Evolutionary conservation across 2,329 filamentous ascomycete genomes (phyloP).

Genomic region (Corynespora cassiicola): DNA sequence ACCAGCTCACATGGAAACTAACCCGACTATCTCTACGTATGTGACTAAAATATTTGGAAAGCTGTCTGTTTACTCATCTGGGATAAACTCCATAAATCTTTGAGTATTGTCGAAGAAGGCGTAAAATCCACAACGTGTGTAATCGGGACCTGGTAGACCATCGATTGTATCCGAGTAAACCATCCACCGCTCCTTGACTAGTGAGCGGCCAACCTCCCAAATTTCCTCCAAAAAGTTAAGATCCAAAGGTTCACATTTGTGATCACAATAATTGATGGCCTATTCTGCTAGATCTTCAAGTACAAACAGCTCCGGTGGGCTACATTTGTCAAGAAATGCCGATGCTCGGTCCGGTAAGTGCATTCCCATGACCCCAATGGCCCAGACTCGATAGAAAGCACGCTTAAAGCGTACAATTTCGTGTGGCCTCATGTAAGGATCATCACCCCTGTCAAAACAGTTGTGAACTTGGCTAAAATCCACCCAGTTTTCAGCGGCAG

Average conservation of each 20-base stretch:
- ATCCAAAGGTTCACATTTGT: conserved; percentile 7
- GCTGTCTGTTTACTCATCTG: no score
- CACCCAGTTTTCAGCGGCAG: conserved; percentile 12
- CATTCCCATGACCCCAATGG: conserved; percentile 9
- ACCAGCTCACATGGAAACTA: no score
- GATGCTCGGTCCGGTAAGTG: conserved; percentile 10
- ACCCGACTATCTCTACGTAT: no score
- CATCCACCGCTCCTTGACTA: conserved; percentile 8
- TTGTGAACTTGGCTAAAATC: conserved; percentile 10
- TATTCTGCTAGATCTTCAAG: conserved; percentile 5
- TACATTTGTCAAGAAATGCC: conserved; percentile 9
- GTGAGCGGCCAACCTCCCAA: conserved; percentile 10
- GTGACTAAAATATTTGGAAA: no score
- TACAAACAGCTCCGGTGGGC: conserved; percentile 11
- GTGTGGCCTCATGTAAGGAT: conserved; percentile 9
- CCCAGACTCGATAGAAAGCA: conserved; percentile 15
- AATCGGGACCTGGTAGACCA: no score
- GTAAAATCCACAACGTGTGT: no score
- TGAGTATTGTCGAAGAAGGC: no score
- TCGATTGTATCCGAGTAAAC: conserved; percentile 1
- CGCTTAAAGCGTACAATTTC: conserved; percentile 17
- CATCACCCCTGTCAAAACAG: conserved; percentile 11
- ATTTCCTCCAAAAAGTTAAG: conserved; percentile 10
- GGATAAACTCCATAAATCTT: no score
- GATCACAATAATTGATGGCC: conserved; percentile 3